Base-by-base conservation (phyloP, 495 filamentous ascomycete species). In the Cladorrhinum samala region DNA sequence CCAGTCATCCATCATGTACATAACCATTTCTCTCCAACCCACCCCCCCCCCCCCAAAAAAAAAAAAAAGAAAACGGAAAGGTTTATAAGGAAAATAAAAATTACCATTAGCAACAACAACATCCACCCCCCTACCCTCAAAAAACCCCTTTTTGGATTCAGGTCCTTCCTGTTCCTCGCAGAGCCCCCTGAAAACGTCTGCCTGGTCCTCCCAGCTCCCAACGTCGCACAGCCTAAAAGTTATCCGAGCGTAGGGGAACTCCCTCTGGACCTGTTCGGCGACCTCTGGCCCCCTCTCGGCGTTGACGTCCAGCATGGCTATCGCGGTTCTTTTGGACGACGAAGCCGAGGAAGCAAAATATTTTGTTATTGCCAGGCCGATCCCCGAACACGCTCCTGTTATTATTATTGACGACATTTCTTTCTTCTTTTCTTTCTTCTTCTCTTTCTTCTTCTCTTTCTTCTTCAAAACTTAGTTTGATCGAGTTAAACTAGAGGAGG, bases 101-200 rank as follows among this genome's bases (percentile, higher is more conserved):
- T n/a, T n/a, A n/a, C n/a, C n/a, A 58, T 82, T 82, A 16, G 78
- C 78, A 55, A 81, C 72, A 2, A 80, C 78, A 11, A 80, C 49
- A 46, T 83, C 77, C 2, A 83, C 52, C 0, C 66, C n/a, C n/a
- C n/a, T 55, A 5, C 70, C 69, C 7, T 52, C 51, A 24, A 21
- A 24, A n/a, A n/a, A n/a, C n/a, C n/a, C n/a, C n/a, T n/a, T n/a
- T n/a, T n/a, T n/a, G n/a, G n/a, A n/a, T n/a, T n/a, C n/a, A n/a
- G n/a, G n/a, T n/a, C n/a, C n/a, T n/a, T n/a, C n/a, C 49, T 65
- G 49, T 25, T 68, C 52, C 3, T 63, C 56, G 45, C 65, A 73
- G 1, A 77, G 64, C 9, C 69, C 66, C 44, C 63, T 57, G 50
- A 81, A 81, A 0, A 62, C 74, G 0, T 59, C 59, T 0, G 71